Evolutionary conservation across 495 filamentous ascomycete species (phyloP), one percentile per base, ranked within the genome.

Genomic region (Mycothermus thermophilus): DNA sequence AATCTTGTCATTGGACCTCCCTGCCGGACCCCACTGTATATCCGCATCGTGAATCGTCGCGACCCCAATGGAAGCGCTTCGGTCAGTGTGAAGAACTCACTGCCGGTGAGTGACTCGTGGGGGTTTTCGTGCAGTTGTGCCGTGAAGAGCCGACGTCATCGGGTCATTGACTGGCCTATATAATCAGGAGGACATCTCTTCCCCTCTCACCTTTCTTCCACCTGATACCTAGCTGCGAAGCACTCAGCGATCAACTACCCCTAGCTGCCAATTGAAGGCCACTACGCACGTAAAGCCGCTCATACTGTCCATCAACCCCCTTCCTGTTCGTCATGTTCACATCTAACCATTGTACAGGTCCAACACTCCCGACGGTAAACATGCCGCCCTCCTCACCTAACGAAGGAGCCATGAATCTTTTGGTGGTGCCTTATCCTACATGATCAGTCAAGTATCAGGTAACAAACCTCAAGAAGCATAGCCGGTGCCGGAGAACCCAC

Each of bases 391-490:
- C 1, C 10, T 10, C 24, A 7, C n/a, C 16, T 21, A 29, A 22
- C 20, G 27, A 31, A 40, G 38, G 47, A 47, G 41, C 45, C 34
- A 46, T 45, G 48, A 16, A 22, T 30, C 44, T 41, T 51, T 45
- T 32, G 33, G 17, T 44, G 39, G 44, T 47, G 36, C 48, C 24
- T n/a, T 23, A 37, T 37, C 25, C 43, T 25, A 31, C 35, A 38
- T 47, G 48, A 52, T 52, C 49, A 52, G 25, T 33, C 6, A 25
- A 44, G 27, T 32, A 37, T 54, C 52, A 58, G 55, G 55, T 55
- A 50, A 58, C 41, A 52, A 56, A n/a, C n/a, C n/a, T 59, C 50
- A 57, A 48, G 47, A 51, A 41, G 55, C 55, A 52, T 59, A 57
- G 55, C 55, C 55, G 55, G 55, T 59, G 55, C 55, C 52, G n/a